Conservation (phyloP, 495 filamentous ascomycete species). For the Usnea hakonensis region DNA sequence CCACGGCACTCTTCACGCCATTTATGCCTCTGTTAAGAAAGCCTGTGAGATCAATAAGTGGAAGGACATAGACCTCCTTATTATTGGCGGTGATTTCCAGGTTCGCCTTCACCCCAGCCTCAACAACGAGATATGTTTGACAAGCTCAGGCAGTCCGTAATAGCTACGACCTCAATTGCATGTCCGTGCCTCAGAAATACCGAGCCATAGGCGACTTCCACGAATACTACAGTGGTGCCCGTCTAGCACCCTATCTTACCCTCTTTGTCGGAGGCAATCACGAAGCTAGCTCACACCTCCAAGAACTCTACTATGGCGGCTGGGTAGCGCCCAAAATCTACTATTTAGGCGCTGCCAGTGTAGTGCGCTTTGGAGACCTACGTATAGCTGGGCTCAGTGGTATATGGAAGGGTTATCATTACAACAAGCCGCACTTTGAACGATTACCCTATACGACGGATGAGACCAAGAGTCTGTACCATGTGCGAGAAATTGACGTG, state of each 20-base stretch:
- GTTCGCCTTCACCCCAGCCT: constrained; percentile 33
- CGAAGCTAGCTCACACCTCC: constrained; percentile 78
- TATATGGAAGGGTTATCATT: constrained; percentile 87
- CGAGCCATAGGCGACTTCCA: constrained; percentile 81
- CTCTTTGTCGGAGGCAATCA: constrained; percentile 93
- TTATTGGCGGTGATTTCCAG: constrained; percentile 90
- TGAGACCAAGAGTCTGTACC: constrained; percentile 74
- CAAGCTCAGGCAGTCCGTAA: constrained; percentile 69
- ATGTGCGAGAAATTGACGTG: constrained; percentile 81
- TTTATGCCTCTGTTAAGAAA: constrained; percentile 67
- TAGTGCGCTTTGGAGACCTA: constrained; percentile 70
- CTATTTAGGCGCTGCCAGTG: constrained; percentile 86
- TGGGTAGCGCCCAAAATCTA: constrained; percentile 98
- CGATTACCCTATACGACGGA: constrained; percentile 70
- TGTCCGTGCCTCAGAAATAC: constrained; percentile 80
- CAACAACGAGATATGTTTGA: constrained; percentile 22
- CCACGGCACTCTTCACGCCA: constrained; percentile 82
- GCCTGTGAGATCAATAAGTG: constrained; percentile 59
- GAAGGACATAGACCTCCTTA: constrained; percentile 70
- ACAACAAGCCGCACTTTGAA: constrained; percentile 71
- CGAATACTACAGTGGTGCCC: constrained; percentile 77
- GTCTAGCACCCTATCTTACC: constrained; percentile 75
- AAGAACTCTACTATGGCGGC: constrained; percentile 89
- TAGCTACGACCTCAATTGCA: constrained; percentile 71
- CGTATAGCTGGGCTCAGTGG: constrained; percentile 87